Conservation (phyloP, 2,329 filamentous ascomycete species). For the Rosellinia necatrix region DNA sequence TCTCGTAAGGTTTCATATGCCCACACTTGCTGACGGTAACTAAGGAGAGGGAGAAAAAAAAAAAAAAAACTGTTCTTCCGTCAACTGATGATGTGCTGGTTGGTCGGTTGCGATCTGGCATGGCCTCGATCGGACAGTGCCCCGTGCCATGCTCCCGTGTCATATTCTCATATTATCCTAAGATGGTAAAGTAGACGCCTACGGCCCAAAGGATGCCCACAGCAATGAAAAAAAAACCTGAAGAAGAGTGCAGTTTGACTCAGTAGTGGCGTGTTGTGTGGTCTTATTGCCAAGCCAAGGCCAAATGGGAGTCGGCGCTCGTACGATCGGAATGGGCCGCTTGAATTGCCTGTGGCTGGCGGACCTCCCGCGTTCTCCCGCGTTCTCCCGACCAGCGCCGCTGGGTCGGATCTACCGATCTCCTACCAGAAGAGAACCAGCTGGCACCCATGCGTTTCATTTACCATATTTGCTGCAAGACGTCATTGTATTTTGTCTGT, state of each 20-base stretch:
- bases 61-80: neutral
- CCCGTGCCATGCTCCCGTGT: constrained; percentile 10
- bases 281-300: constrained; percentile 20
- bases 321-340: constrained; percentile 27
- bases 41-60: no score
- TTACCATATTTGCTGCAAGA: no score
- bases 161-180: constrained; percentile 19
- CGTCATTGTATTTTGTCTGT: no score
- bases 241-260: constrained; percentile 3
- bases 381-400: neutral
- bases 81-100: constrained; percentile 21
- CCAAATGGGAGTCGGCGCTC: constrained; percentile 11
- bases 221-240: constrained; percentile 1
- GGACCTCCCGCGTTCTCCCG: constrained; percentile 12
- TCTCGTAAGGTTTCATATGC: neutral
- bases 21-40: constrained; percentile 5
- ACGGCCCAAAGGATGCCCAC: constrained; percentile 14
- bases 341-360: neutral
- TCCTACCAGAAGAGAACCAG: neutral
- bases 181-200: neutral
- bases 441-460: no score
- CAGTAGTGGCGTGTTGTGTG: constrained; percentile 20
- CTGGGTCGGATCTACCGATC: no score
- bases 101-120: constrained; percentile 1
- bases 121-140: constrained; percentile 3